Percentiles rank a stretch among this genome's conserved stretches.
Conservation (phyloP, 345 rosid genomes). For the Barbarea vulgaris region DNA sequence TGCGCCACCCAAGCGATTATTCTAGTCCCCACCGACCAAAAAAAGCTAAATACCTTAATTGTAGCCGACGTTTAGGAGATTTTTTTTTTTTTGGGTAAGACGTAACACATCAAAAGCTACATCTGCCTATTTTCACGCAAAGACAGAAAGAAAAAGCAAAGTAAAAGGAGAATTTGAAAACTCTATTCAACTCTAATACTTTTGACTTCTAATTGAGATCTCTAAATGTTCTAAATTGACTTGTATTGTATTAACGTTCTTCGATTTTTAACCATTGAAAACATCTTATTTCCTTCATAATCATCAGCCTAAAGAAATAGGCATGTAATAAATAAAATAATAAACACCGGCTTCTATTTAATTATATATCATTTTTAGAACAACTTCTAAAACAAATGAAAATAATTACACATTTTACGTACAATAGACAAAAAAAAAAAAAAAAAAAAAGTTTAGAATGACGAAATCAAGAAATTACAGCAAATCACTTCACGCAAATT, state of each 20-base stretch:
- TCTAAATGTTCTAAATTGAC: slow-evolving; percentile 10
- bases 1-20: background rate
- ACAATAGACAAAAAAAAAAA: background rate
- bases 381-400: slow-evolving; percentile 12
- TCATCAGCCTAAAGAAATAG: background rate
- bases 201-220: slow-evolving; percentile 19
- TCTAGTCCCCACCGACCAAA: slow-evolving; percentile 22
- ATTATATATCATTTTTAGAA: background rate
- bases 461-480: background rate
- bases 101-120: slow-evolving; percentile 18
- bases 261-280: background rate
- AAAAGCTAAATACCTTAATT: slow-evolving; percentile 12
- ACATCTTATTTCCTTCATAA: background rate
- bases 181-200: slow-evolving; percentile 1
- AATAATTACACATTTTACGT: slow-evolving; percentile 10
- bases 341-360: background rate
- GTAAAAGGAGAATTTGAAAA: background rate
- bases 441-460: background rate
- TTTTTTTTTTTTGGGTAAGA: background rate
- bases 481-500: slow-evolving; percentile 11
- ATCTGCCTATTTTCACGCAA: background rate
- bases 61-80: slow-evolving; percentile 25
- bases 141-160: background rate
- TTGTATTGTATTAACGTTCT: slow-evolving; percentile 1
- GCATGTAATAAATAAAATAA: background rate